These are phyloP conservation scores for Globisporangium iwayamae DNA, from an alignment of 352 stramenopile genomes.

Conservation along the genomic window DNA sequence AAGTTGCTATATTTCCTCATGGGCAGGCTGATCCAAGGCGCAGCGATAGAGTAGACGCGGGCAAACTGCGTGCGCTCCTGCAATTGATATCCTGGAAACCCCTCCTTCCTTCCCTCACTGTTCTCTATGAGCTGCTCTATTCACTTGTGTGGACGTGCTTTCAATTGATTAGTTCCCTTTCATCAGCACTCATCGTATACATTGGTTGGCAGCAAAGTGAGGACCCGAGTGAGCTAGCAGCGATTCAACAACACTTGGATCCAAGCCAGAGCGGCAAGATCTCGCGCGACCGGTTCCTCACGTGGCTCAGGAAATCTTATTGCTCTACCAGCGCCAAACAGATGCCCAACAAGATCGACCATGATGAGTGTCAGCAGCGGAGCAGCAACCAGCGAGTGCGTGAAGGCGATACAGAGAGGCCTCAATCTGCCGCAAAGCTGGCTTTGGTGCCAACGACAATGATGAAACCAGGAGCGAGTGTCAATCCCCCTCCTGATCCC, in stretches of 20 bases:
- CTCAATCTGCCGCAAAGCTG: background rate
- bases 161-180: background rate
- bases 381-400: constrained; percentile 2
- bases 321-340: constrained; percentile 17
- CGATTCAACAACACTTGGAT: constrained; percentile 58
- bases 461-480: background rate
- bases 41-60: constrained; percentile 36
- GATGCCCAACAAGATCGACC: constrained; percentile 18
- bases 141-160: background rate
- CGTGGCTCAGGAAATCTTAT: constrained; percentile 40
- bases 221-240: constrained; percentile 26
- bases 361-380: background rate
- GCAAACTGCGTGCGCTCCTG: constrained; percentile 44
- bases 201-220: constrained; percentile 47
- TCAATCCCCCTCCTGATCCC: background rate
- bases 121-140: background rate
- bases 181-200: constrained; percentile 25
- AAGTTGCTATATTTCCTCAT: too few species aligned
- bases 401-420: background rate
- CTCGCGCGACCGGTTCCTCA: constrained; percentile 34
- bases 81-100: constrained; percentile 47
- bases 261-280: constrained; percentile 35
- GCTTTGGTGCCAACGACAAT: background rate
- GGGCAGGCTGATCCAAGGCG: constrained; percentile 39
- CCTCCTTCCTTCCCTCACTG: background rate